Base-by-base conservation (phyloP, 176 grass and related monocot genomes). In the Eragrostis nindensis region DNA sequence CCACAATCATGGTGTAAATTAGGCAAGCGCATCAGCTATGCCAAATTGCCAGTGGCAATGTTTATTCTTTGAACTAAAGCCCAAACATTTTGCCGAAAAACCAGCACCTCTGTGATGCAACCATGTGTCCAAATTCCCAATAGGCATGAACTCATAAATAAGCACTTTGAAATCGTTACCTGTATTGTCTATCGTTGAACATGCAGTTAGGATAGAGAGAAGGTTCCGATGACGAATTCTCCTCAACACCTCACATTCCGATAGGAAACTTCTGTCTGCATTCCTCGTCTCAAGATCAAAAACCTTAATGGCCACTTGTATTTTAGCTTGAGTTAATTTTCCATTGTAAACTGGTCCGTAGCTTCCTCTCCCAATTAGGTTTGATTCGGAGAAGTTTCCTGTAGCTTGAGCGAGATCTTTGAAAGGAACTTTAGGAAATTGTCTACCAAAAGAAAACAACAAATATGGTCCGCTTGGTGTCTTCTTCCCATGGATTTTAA, bases 281-380 rank as follows among this genome's bases (percentile, higher is more conserved):
- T 56, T 77, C 24, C 47, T 68, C 2, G 60, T 82, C 8, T 82
- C 49, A 3, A 87, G 77, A 46, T 91, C 38, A n/a, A 91, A 68
- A 54, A 91, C 80, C 25, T 94, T 91, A 3, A 94, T 46, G 0
- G 92, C 86, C 25, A 94, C 59, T 9, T 48, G 2, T 0, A 55
- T 44, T 17, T 66, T 75, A 0, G 38, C 36, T 38, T 29, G 4
- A 3, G 27, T 50, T 19, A 86, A 2, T 13, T 16, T 71, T 6
- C 92, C 89, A 70, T 7, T 82, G 4, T 94, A 94, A 2, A 94
- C 89, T 5, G 82, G 87, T 14, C 84, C 81, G 5, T 68, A 92
- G 7, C 67, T 85, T 66, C 84, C 89, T 17, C 27, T 66, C 8
- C 89, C 92, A 48, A 92, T 22, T 3, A 95, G 32, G 60, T 87